Percentiles rank a stretch among this genome's conserved stretches.
Conservation (phyloP, 306 rosid species). For the Gleditsia sinensis region DNA sequence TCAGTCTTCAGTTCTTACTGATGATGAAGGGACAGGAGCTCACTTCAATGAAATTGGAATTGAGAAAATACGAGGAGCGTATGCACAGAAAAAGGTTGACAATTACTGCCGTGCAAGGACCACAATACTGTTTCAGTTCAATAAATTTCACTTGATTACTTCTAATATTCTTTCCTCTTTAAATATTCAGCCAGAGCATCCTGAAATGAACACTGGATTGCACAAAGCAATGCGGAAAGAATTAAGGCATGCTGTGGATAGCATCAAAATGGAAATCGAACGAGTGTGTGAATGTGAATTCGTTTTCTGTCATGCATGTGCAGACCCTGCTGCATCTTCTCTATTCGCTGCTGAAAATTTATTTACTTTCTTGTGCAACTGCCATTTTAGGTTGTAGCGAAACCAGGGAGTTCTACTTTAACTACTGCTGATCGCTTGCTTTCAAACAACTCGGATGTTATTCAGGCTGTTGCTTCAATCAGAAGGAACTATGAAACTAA, state of each 20-base stretch:
- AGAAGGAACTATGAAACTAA: conserved; percentile 66
- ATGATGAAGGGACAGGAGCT: conserved; percentile 74
- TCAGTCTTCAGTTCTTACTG: conserved; percentile 85
- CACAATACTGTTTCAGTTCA: background rate
- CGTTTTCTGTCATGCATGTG: no score
- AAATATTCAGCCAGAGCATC: conserved; percentile 53
- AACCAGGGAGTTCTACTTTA: conserved; percentile 46
- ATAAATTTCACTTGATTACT: background rate
- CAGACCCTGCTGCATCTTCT: conserved; percentile 17
- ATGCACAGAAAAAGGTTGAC: conserved; percentile 65
- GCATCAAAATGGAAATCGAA: conserved; percentile 60
- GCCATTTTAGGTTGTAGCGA: conserved; percentile 53
- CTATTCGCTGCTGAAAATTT: conserved; percentile 6
- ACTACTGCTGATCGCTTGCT: conserved; percentile 37
- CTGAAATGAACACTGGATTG: conserved; percentile 45
- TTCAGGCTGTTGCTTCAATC: conserved; percentile 57
- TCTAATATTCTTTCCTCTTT: conserved; percentile 36
- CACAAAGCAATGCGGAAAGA: conserved; percentile 67
- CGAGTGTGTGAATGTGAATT: conserved; percentile 54
- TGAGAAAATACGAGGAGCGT: conserved; percentile 56
- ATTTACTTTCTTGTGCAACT: conserved; percentile 34
- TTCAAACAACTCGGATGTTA: conserved; percentile 49
- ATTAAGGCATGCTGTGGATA: conserved; percentile 59
- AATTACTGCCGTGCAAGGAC: conserved; percentile 21
- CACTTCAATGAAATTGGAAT: conserved; percentile 49